Evolutionary conservation across 768 basidiomycete genomes (phyloP), one percentile per base, ranked within the genome.

Genomic region (Lactarius sp.): DNA sequence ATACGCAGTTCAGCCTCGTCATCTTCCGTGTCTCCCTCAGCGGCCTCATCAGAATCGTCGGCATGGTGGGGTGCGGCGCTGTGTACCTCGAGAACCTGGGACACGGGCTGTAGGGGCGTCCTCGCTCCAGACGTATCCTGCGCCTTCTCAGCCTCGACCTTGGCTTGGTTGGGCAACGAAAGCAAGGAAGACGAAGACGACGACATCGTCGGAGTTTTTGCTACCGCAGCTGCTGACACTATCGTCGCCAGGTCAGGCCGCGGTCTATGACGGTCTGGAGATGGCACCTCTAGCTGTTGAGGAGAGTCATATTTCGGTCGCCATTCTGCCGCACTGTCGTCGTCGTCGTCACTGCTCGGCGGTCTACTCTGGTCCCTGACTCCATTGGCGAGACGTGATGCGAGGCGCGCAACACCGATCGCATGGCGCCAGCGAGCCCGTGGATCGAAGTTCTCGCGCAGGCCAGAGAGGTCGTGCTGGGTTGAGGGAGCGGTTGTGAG

Each of bases 381-480:
- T 8, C 47, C 47, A 27, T 34, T 50, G 4, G 37, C 10, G 22
- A 67, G 31, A 16, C 66, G 61, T 3, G 60, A 51, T 2, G 60
- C 1, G 27, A 49, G 78, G 18, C 78, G 77, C n/a, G 81, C 76
- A 46, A 77, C 75, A 56, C 73, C 71, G 68, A 94, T 91, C 14
- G 89, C 90, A 1, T 78, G 76, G 55, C 83, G 81, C 93, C 92
- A 94, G 44, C 80, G 80, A 2, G 84, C 85, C 49, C 80, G 80
- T 0, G 92, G 81, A 70, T 92, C 80, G 75, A 96, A 95, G 77
- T 94, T 84, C 37, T 92, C 87, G 37, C 89, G 88, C 54, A 97
- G 77, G 12, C 88, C 90, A 12, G 71, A 79, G 47, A 97, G 80
- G 69, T 98, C 93, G 72, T 88, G 82, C 56, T 94, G 89, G 6